phyloP scores from a whole-genome alignment of 495 filamentous ascomycete species.

The Apiosordaria backusii region DNA sequence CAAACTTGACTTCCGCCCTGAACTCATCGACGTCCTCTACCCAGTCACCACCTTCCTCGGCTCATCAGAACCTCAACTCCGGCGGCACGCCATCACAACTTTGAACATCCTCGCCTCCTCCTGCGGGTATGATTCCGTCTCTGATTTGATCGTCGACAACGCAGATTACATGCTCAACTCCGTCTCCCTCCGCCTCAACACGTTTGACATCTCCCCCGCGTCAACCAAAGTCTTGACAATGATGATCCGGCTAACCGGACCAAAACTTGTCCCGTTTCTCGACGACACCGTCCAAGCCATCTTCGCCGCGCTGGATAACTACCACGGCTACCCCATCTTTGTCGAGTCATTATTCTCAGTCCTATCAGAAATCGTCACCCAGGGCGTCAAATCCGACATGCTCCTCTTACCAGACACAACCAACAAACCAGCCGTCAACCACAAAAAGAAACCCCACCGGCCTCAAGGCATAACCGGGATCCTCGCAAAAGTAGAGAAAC shows the following conservation, averaged over 20 bases:
- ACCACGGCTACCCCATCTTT: constrained; percentile 86
- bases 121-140: constrained; percentile 71
- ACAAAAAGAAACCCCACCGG: constrained; percentile 29
- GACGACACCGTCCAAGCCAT: constrained; percentile 88
- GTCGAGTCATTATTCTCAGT: constrained; percentile 84
- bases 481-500: constrained; percentile 22
- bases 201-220: constrained; percentile 84
- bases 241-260: constrained; percentile 88
- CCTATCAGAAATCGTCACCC: constrained; percentile 73
- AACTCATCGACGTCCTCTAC: constrained; percentile 89
- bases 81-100: constrained; percentile 77
- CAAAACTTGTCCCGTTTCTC: constrained; percentile 76
- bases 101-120: constrained; percentile 72
- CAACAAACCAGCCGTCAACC: constrained; percentile 31
- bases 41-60: constrained; percentile 84
- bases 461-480: constrained; percentile 19
- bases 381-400: constrained; percentile 64
- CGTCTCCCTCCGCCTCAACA: constrained; percentile 82
- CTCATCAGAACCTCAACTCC: constrained; percentile 61
- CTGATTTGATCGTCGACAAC: constrained; percentile 82
- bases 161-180: constrained; percentile 97
- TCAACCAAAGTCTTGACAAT: constrained; percentile 88
- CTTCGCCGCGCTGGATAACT: constrained; percentile 85
- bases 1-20: constrained; percentile 66
- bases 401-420: constrained; percentile 42